Percentiles rank a stretch among this genome's conserved stretches.
These are phyloP conservation scores for Penicillium ucsense DNA, from an alignment of 495 filamentous ascomycete genomes.

Conservation along the genomic window DNA sequence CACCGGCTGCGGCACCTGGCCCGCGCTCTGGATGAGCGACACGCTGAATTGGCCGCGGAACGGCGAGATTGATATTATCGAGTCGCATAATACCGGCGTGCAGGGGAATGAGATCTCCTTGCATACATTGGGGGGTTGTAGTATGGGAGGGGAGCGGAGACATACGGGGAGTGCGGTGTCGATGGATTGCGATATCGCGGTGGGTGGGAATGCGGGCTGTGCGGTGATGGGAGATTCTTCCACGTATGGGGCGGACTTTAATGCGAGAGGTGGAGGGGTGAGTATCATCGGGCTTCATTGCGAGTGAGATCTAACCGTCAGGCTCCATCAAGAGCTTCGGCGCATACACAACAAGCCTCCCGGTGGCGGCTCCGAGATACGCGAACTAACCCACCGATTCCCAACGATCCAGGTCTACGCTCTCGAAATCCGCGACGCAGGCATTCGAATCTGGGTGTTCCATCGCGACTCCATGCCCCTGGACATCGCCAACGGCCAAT, in stretches of 20 bases:
- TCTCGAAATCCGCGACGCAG: slow-evolving; percentile 26
- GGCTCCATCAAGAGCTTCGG: no score
- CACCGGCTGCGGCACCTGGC: slow-evolving; percentile 46
- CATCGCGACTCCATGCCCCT: slow-evolving; percentile 26
- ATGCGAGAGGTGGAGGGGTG: slow-evolving; percentile 38
- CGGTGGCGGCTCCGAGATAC: not conserved
- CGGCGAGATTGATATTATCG: slow-evolving; percentile 43
- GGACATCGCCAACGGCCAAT: slow-evolving; percentile 20
- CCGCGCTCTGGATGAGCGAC: slow-evolving; percentile 54
- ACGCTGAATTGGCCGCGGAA: slow-evolving; percentile 48
- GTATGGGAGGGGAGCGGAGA: slow-evolving; percentile 38
- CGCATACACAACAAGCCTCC: not conserved
- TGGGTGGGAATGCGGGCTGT: slow-evolving; percentile 34
- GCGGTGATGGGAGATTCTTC: slow-evolving; percentile 24
- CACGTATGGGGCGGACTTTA: slow-evolving; percentile 35
- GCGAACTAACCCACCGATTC: not conserved
- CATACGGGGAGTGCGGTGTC: slow-evolving; percentile 22
- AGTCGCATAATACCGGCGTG: slow-evolving; percentile 34
- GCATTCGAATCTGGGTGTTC: slow-evolving; percentile 44
- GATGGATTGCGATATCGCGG: slow-evolving; percentile 27
- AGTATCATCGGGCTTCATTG: not conserved
- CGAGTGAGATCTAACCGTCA: not conserved
- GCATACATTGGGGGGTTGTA: slow-evolving; percentile 34
- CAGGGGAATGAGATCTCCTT: slow-evolving; percentile 38
- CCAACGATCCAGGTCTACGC: slow-evolving; percentile 16